A percentile compares a stretch with the other conserved stretches of the same genome.
These are phyloP conservation scores for Metarhizium robertsii DNA, from an alignment of 2,329 filamentous ascomycete species.

Conservation along the genomic window DNA sequence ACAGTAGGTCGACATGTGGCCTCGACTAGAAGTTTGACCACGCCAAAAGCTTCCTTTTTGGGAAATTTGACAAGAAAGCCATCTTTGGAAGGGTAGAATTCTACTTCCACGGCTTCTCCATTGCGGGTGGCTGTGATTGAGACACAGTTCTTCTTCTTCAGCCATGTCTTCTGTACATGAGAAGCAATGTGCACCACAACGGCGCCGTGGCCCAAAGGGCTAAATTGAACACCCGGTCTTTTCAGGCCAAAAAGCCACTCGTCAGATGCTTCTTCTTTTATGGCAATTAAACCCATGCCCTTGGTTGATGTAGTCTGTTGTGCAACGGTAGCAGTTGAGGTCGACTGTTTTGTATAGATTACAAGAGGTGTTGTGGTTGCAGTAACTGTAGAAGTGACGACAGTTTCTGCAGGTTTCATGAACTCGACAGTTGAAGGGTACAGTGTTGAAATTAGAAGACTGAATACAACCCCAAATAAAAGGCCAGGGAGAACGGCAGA, in stretches of 20 bases:
- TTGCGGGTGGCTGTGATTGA: slow-evolving; percentile 44
- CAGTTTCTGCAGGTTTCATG: background rate
- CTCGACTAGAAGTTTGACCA: slow-evolving; percentile 47
- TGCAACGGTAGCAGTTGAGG: slow-evolving; percentile 3
- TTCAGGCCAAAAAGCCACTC: slow-evolving; percentile 26
- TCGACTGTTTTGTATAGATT: slow-evolving; percentile 7
- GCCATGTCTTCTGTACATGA: slow-evolving; percentile 41
- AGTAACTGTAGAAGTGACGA: slow-evolving; percentile 12
- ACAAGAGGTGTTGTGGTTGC: slow-evolving; percentile 10
- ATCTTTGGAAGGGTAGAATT: slow-evolving; percentile 36
- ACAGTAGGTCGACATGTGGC: slow-evolving; percentile 51
- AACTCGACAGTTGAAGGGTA: slow-evolving; percentile 14
- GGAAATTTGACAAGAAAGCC: slow-evolving; percentile 44
- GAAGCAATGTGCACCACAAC: slow-evolving; percentile 45
- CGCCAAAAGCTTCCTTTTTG: slow-evolving; percentile 44
- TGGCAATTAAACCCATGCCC: slow-evolving; percentile 18
- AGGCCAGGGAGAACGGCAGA: slow-evolving; percentile 15
- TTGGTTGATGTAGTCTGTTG: slow-evolving; percentile 9
- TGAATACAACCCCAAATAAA: slow-evolving; percentile 14
- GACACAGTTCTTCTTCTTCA: slow-evolving; percentile 43
- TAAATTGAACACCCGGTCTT: slow-evolving; percentile 21
- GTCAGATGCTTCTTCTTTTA: slow-evolving; percentile 18
- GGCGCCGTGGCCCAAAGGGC: slow-evolving; percentile 32
- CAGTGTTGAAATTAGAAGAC: slow-evolving; percentile 18
- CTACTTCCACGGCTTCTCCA: slow-evolving; percentile 36